Percentiles rank a stretch among this genome's conserved stretches.
Evolutionary conservation across 2,329 filamentous ascomycete species (phyloP).

Genomic region (Colletotrichum caudatum): DNA sequence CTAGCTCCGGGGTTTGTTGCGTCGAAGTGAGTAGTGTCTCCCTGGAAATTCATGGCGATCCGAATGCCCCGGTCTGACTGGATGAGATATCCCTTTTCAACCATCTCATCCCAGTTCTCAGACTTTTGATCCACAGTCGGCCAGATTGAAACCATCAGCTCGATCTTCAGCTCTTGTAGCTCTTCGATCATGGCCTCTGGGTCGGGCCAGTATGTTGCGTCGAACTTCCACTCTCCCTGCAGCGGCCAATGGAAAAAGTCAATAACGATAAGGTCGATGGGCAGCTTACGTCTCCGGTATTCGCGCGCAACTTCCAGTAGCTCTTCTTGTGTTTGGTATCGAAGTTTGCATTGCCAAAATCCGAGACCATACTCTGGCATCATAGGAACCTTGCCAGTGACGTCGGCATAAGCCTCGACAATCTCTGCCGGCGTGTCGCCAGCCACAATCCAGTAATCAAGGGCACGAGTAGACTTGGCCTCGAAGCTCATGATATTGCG

Average conservation of each 20-base stretch:
- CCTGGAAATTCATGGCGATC: slow-evolving; percentile 69
- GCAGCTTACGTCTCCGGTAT: slow-evolving; percentile 63
- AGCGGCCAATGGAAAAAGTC: slow-evolving; percentile 75
- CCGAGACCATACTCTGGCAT: slow-evolving; percentile 75
- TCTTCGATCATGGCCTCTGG: slow-evolving; percentile 74
- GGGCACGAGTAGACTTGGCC: slow-evolving; percentile 63
- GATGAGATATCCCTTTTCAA: slow-evolving; percentile 66
- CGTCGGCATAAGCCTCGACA: slow-evolving; percentile 63
- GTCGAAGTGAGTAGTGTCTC: slow-evolving; percentile 71
- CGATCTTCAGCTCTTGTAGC: slow-evolving; percentile 67
- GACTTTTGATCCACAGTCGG: slow-evolving; percentile 61
- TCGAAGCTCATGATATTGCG: slow-evolving; percentile 71
- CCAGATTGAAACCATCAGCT: slow-evolving; percentile 79
- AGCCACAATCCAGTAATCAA: slow-evolving; percentile 73
- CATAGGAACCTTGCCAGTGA: slow-evolving; percentile 69
- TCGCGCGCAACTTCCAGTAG: slow-evolving; percentile 68
- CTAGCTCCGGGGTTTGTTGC: slow-evolving; percentile 71
- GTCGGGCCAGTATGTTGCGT: slow-evolving; percentile 73
- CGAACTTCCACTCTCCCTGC: slow-evolving; percentile 77
- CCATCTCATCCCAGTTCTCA: slow-evolving; percentile 49
- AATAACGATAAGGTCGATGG: slow-evolving; percentile 71
- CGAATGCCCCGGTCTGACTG: slow-evolving; percentile 70
- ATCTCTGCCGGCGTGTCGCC: slow-evolving; percentile 65
- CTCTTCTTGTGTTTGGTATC: slow-evolving; percentile 73
- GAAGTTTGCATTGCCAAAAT: slow-evolving; percentile 74